Conservation (phyloP, 768 basidiomycete species). For the Multifurca ochricompacta region DNA sequence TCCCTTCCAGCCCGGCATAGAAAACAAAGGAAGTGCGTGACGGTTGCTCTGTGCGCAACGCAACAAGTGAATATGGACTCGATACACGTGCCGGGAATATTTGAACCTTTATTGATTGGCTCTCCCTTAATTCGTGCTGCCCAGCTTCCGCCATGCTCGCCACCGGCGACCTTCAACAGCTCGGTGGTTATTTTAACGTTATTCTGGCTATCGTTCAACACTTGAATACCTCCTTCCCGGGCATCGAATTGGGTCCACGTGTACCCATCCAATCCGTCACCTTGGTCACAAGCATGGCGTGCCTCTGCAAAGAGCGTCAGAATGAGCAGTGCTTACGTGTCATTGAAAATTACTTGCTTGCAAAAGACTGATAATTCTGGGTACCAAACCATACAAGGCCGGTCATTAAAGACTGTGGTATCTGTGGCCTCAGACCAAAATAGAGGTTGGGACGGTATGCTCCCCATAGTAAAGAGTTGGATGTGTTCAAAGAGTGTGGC, state of each 20-base stretch:
- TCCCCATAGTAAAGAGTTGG: slow-evolving; percentile 64
- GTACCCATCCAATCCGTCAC: slow-evolving; percentile 72
- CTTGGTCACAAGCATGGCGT: slow-evolving; percentile 86
- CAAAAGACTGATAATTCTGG: slow-evolving; percentile 67
- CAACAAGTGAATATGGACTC: neutral
- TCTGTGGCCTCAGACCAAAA: slow-evolving; percentile 79
- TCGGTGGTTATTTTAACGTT: slow-evolving; percentile 82
- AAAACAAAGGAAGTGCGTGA: slow-evolving; percentile 75
- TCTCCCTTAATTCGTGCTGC: slow-evolving; percentile 76
- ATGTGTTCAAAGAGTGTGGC: slow-evolving; percentile 38
- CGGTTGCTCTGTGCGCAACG: slow-evolving; percentile 28
- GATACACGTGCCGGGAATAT: slow-evolving; percentile 18
- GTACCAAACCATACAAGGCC: slow-evolving; percentile 94
- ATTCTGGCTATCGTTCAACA: slow-evolving; percentile 71
- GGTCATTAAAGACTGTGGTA: slow-evolving; percentile 86
- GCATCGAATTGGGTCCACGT: slow-evolving; percentile 86
- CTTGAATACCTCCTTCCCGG: slow-evolving; percentile 78
- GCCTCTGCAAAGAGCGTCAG: slow-evolving; percentile 38
- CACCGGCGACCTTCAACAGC: slow-evolving; percentile 79
- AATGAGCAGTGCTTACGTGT: neutral
- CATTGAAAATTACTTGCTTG: slow-evolving; percentile 38
- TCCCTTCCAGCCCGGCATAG: slow-evolving; percentile 81
- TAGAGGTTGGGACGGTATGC: slow-evolving; percentile 91
- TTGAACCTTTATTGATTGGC: slow-evolving; percentile 57
- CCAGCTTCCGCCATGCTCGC: slow-evolving; percentile 82